Base-by-base conservation (phyloP, 441 rosid species). In the Metrosideros polymorpha region DNA sequence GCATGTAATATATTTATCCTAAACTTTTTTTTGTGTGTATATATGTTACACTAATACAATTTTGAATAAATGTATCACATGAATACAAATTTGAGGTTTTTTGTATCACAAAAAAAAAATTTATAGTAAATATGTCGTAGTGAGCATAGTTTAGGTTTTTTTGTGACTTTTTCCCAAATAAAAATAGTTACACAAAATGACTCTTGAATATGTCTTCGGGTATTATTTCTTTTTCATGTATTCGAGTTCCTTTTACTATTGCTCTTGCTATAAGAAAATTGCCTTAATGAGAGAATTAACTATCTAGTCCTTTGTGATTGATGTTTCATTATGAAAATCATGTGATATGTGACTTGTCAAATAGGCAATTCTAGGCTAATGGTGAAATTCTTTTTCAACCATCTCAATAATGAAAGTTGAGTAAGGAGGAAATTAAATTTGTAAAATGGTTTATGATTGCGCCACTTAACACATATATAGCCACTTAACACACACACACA, bases 401-500 rank as follows among this genome's bases (percentile, higher is more conserved):
- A 18, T 35, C 76, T 63, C 76, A 63, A 32, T 63, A 27, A 63
- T 35, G 43, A 63, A 63, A 0, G 25, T 18, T 2, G 45, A 66
- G 14, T 9, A 66, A 9, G 13, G 3, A 9, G 77, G 27, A 66
- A 32, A 32, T 66, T 66, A 18, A 18, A 7, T 9, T 2, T 32
- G 43, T 1, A 66, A 18, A 32, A 32, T 22, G 45, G 43, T 32
- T 63, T 9, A 32, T 29, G 6, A 59, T 59, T 59, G 71, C 19
- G 0, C 3, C 0, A 15, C 39, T 29, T 29, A 0, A 7, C 17
- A 12, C 32, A n/a, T n/a, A n/a, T n/a, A n/a, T n/a, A n/a, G n/a
- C n/a, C n/a, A n/a, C n/a, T n/a, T n/a, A n/a, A 12, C 32, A 27
- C 17, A 5, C 0, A 55, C 5, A 25, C 4, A 3, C 6, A 45